Base-by-base conservation (phyloP, 2,329 filamentous ascomycete genomes). In the Pochonia chlamydosporia region DNA sequence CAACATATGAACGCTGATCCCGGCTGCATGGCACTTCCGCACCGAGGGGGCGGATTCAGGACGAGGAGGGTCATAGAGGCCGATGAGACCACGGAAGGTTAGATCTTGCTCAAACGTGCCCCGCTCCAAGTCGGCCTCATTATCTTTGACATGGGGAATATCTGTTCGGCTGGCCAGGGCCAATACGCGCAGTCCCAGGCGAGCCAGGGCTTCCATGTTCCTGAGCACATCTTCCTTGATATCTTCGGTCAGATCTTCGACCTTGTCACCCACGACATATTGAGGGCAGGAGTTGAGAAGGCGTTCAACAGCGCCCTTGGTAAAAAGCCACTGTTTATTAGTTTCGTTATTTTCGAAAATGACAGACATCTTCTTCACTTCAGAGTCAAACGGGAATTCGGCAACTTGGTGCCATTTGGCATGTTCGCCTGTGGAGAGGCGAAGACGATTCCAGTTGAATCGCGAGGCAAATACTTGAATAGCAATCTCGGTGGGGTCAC, bases 301-400 rank as follows among this genome's bases (percentile, higher is more conserved):
- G 35, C 84, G 74, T 59, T 89, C 85, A 4, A 87, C 84, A 2
- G 85, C 85, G 42, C 82, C 82, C 59, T 84, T 84, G 48, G 79
- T 81, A 55, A 82, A 82, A 40, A 80, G 67, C 62, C 65, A 72
- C 53, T 71, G 70, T 46, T 69, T 63, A 21, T 65, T 61, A 1
- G 59, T 61, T 7, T 65, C 59, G 11, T 54, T 56, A 20, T 74
- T 63, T 37, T 73, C 58, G 61, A 84, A 85, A 45, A 87, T 81
- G 31, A 87, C 83, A 0, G 83, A 85, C 85, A 89, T 89, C 56
- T 83, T 85, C 70, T 89, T 89, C 52, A 88, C 77, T 48, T 79
- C 79, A 0, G 84, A 87, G 58, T 89, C 85, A 52, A 89, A 89
- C 0, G 84, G 85, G 49, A 85, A 87, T 56, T 89, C 85, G 2